phyloP scores from a whole-genome alignment of 345 rosid species.

The Populus euphratica region DNA sequence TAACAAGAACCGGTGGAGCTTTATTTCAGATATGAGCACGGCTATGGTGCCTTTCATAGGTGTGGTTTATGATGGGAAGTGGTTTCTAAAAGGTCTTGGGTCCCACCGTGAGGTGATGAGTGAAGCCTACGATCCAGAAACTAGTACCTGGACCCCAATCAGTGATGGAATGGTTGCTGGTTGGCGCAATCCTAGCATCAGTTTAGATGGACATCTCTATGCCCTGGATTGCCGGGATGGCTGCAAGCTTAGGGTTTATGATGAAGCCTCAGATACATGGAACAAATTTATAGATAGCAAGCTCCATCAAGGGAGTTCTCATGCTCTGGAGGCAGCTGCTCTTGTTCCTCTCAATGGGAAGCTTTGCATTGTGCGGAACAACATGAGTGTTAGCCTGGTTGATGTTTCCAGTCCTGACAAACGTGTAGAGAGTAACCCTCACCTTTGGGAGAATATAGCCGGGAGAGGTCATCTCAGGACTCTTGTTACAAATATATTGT shows the following conservation, averaged over 20 bases:
- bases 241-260: slow-evolving; percentile 79
- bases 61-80: slow-evolving; percentile 76
- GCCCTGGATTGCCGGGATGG: slow-evolving; percentile 91
- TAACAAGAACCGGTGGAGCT: slow-evolving; percentile 78
- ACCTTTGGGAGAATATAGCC: slow-evolving; percentile 82
- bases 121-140: slow-evolving; percentile 80
- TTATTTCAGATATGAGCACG: slow-evolving; percentile 90
- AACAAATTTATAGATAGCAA: slow-evolving; percentile 81
- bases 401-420: slow-evolving; percentile 76
- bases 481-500: slow-evolving; percentile 76
- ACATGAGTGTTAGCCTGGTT: slow-evolving; percentile 92
- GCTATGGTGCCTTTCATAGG: slow-evolving; percentile 98
- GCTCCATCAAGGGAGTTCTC: slow-evolving; percentile 80
- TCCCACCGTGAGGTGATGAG: slow-evolving; percentile 84
- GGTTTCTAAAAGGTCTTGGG: slow-evolving; percentile 93
- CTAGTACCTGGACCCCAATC: slow-evolving; percentile 64
- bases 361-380: slow-evolving; percentile 89
- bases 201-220: slow-evolving; percentile 68
- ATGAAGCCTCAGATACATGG: slow-evolving; percentile 73
- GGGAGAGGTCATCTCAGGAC: slow-evolving; percentile 75
- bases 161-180: slow-evolving; percentile 87
- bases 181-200: slow-evolving; percentile 86
- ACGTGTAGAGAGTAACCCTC: slow-evolving; percentile 56
- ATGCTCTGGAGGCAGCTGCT: slow-evolving; percentile 86
- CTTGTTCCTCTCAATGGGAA: slow-evolving; percentile 76